Base-by-base conservation (phyloP, 2,329 filamentous ascomycete species). In the Pseudohalonectria lignicola region DNA sequence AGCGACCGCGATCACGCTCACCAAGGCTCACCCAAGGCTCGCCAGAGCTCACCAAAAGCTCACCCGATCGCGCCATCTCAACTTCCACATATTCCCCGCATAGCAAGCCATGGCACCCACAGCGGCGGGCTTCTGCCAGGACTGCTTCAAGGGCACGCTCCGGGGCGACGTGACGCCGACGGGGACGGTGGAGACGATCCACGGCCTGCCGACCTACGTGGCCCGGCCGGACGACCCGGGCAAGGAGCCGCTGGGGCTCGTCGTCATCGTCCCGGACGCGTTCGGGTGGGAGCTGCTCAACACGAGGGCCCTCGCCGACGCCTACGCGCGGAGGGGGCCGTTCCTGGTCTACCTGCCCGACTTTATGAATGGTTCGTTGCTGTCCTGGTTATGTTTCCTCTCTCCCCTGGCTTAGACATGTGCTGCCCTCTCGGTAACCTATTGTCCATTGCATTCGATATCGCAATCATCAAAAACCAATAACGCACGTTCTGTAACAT, bases 261-360 rank as follows among this genome's bases (percentile, higher is more conserved):
- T 76, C 9, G 64, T 76, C 32, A 59, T 75, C 36, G 59, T 76
- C 25, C 61, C 71, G 0, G 73, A 76, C 47, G 64, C 64, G 0
- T 75, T 76, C 45, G 72, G 72, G 13, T 71, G 69, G 63, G 57
- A 61, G 3, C 66, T 76, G 43, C 53, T 63, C 17, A 76, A 76
- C 51, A 64, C 62, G 36, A 60, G 67, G 26, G 51, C 74, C 5
- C 51, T 76, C 25, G 70, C 69, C 4, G 73, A 77, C 46, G 53
- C 54, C 29, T 74, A 72, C 45, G 69, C 71, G 11, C 57, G 60
- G 40, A 66, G 65, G 47, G 64, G 64, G 4, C 54, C 56, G 10
- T 74, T 63, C 47, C 56, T 53, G 7, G 69, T 76, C 29, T 70
- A 71, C 43, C 45, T 71, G 12, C 73, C 72, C 0, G 71, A 77